Evolutionary conservation across 345 rosid species (phyloP), one percentile per base, ranked within the genome.

Genomic region (Ceriops tagal): DNA sequence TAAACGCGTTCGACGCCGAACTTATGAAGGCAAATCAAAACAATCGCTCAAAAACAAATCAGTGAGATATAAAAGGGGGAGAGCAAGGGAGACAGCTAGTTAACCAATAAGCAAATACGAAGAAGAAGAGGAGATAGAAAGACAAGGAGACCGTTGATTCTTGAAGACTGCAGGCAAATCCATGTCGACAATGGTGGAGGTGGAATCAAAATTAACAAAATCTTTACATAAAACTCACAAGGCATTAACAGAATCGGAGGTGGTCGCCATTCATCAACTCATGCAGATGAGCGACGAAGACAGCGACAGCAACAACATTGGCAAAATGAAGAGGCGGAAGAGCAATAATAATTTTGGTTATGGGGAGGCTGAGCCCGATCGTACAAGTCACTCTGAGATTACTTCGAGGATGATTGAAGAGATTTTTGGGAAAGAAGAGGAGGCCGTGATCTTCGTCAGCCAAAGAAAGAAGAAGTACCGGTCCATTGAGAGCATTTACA

Each of bases 211-310:
- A 74, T 66, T 28, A 19, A 75, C 27, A 3, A n/a, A 66, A 32
- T 28, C 68, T 53, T 61, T 35, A 3, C 18, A 26, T 66, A 27
- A 34, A 67, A 56, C 31, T 18, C 55, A 51, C 24, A 71, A 31
- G 31, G 13, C 30, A 7, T 60, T 66, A 5, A 32, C 81, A 13
- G 79, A 76, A 65, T 64, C 65, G 13, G 85, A 81, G 34, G 58
- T 78, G 80, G 83, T 64, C 8, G 82, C 65, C 15, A 87, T 78
- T 26, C 77, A 72, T 56, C 85, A 72, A 64, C 78, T 83, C 24
- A 71, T 83, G 74, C 83, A 73, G 55, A 64, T 81, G 2, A 85
- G 85, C 76, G 83, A 78, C 35, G 87, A 80, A 35, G 81, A 83
- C 62, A 75, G 11, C 63, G 53, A 60, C 61, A 52, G 52, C 61